Evolutionary conservation across 2,329 filamentous ascomycete genomes (phyloP).

Genomic region (Pseudodiploospora longispora): DNA sequence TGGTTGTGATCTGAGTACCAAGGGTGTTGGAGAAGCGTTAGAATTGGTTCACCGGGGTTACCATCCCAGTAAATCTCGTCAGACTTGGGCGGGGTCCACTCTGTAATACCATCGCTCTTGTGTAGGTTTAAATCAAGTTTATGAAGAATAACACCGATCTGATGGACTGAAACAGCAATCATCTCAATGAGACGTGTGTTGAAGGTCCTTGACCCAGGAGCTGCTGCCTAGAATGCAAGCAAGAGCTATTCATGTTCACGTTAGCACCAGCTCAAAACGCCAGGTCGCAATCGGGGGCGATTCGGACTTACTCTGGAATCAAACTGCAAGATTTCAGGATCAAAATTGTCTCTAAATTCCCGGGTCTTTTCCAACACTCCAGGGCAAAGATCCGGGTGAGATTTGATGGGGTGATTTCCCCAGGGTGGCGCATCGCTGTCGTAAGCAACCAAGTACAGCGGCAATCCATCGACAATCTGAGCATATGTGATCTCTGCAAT

Average conservation of each 20-base stretch:
- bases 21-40: conserved; percentile 19
- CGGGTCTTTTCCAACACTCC: conserved; percentile 11
- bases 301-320: conserved; percentile 10
- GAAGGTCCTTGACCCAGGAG: conserved; percentile 17
- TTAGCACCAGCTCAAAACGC: too few relatives aligned
- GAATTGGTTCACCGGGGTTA: too few relatives aligned
- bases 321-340: conserved; percentile 3
- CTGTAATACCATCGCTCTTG: conserved; percentile 14
- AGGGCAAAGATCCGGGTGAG: conserved; percentile 14
- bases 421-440: too few relatives aligned
- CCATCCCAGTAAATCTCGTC: too few relatives aligned
- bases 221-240: conserved; percentile 14
- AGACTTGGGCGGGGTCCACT: conserved; percentile 15
- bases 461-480: conserved; percentile 13
- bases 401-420: conserved; percentile 10
- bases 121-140: conserved; percentile 14
- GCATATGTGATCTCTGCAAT: conserved; percentile 10
- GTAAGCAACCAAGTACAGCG: background rate
- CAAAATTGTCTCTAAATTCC: conserved; percentile 10
- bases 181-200: conserved; percentile 23
- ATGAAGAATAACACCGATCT: conserved; percentile 19
- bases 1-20: conserved; percentile 16
- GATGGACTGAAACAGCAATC: conserved; percentile 18
- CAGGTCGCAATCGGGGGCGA: too few relatives aligned
- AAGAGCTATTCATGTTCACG: conserved; percentile 15